phyloP scores from a whole-genome alignment of 1,284 basidiomycete genomes.

The Leucoagaricus sp. region DNA sequence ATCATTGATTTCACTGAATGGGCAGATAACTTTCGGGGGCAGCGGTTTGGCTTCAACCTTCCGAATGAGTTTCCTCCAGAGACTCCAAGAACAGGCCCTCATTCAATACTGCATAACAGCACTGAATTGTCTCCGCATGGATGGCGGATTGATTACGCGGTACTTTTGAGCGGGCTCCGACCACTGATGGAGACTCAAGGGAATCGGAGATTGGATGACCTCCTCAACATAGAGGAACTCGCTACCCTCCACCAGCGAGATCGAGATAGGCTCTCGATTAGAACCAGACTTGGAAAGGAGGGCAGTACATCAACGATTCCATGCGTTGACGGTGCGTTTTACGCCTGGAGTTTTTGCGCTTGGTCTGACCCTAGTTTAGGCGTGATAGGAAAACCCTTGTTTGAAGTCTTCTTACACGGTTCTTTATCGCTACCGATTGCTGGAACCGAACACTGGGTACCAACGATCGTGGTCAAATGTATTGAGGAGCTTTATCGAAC shows the following conservation, averaged over 20 bases:
- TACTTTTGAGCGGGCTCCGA: neutral
- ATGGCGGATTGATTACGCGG: slow-evolving; percentile 1
- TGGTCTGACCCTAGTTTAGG: neutral
- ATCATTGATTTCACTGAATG: slow-evolving; percentile 12
- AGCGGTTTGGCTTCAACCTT: slow-evolving; percentile 2
- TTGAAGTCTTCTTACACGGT: slow-evolving; percentile 2
- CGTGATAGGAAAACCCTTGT: slow-evolving; percentile 1
- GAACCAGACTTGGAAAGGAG: neutral
- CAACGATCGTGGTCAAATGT: slow-evolving; percentile 55
- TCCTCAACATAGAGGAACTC: neutral
- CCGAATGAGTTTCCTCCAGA: neutral
- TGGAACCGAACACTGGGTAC: slow-evolving; percentile 32
- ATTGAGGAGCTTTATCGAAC: slow-evolving; percentile 62
- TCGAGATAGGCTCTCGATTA: neutral
- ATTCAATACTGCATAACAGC: neutral
- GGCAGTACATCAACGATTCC: neutral
- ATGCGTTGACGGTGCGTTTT: slow-evolving; percentile 2
- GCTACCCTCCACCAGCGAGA: neutral
- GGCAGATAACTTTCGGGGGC: slow-evolving; percentile 8
- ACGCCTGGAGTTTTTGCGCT: neutral
- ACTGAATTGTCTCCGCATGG: neutral
- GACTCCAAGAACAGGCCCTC: neutral
- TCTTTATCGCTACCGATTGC: neutral
- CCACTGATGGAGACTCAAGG: neutral
- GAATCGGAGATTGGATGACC: neutral